Evolutionary conservation across 106 monocot genomes (phyloP), one percentile per base, ranked within the genome.

Genomic region (Platanthera guangdongensis): DNA sequence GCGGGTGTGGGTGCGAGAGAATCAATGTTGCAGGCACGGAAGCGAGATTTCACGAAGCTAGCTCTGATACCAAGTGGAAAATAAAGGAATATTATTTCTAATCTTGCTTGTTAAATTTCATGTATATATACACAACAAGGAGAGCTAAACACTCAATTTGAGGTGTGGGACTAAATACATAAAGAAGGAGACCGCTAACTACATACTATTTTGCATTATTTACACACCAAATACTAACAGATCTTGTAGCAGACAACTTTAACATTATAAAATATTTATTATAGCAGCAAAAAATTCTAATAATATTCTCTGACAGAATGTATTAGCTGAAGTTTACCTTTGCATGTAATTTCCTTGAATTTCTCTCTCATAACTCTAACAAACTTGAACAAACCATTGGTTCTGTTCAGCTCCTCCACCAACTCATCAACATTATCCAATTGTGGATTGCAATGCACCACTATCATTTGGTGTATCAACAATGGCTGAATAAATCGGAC

Each of bases 291-390:
- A 65, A 16, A 65, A 65, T 65, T 30, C 22, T 9, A 65, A 25
- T 32, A 65, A 65, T 19, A 21, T 1, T 59, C 59, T 65, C 11
- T 32, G 30, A 65, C 5, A 65, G 65, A 11, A 5, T 28, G 11
- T 32, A 65, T 8, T 62, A 9, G 18, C 3, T 32, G 11, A 65
- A 32, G 65, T 65, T 68, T 85, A 95, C 95, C 95, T 81, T 82
- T 80, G 22, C 77, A 50, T 70, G 82, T 49, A 84, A 80, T 65
- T 71, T 72, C 80, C 76, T 81, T 68, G 79, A 95, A 90, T 67
- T 87, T 90, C 63, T 82, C 84, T 84, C 95, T 87, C 90, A 90
- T 90, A 50, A 82, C 80, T 79, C 87, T 85, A 21, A 85, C 90
- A 81, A 95, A 92, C 74, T 84, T 83, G 78, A 88, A 90, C n/a